Conservation (phyloP, 257 asterid genomes). For the Lycium ferocissimum region DNA sequence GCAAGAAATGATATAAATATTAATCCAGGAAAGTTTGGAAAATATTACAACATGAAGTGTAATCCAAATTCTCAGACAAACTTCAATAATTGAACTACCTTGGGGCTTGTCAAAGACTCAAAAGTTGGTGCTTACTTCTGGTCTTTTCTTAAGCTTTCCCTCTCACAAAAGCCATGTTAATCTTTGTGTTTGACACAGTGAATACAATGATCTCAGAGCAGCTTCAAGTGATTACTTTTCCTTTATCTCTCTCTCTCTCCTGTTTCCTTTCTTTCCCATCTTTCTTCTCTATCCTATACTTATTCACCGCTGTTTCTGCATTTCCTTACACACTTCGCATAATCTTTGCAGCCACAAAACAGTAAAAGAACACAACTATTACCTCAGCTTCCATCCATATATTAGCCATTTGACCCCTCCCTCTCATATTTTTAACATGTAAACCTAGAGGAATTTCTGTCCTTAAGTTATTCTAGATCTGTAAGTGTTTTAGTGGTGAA, state of each 20-base stretch:
- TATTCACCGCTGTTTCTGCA: not conserved
- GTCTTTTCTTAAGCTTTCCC: not conserved
- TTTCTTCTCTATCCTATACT: not conserved
- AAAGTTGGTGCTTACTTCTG: not conserved
- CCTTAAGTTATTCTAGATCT: not conserved
- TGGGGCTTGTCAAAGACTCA: not conserved
- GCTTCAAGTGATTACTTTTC: not conserved
- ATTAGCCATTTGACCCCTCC: not conserved
- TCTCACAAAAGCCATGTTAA: not conserved
- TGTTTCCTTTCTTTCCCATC: not conserved
- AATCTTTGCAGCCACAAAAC: not conserved
- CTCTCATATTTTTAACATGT: not conserved
- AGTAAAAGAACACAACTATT: not conserved
- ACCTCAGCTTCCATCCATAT: slow-evolving; percentile 12
- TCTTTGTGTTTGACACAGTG: not conserved
- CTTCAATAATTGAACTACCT: not conserved
- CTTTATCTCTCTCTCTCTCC: not conserved
- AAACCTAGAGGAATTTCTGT: not conserved
- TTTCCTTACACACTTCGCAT: not conserved
- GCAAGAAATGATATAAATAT: not conserved
- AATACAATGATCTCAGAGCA: not conserved
- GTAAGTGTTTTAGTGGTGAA: not conserved
- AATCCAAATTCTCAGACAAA: not conserved
- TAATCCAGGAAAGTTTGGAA: not conserved
- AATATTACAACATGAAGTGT: not conserved